phyloP scores from a whole-genome alignment of 169 alveolate genomes.

The Pseudocohnilembus persalinus region DNA sequence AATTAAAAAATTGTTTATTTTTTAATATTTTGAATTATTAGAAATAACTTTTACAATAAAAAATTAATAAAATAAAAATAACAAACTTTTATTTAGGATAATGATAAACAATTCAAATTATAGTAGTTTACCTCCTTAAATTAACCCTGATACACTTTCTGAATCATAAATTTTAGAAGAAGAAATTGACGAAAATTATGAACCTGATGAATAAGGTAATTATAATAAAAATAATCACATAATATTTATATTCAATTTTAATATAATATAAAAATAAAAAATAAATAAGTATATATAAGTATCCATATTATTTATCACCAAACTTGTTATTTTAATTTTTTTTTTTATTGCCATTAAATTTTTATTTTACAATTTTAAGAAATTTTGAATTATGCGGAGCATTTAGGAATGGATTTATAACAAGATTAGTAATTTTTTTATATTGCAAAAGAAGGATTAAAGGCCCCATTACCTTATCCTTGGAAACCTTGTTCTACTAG shows the following conservation, averaged over 20 bases:
- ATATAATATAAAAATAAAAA: too few species aligned
- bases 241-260: not conserved
- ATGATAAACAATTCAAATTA: not conserved
- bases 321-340: too few species aligned
- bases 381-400: conserved; percentile 84
- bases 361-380: conserved; percentile 46
- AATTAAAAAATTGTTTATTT: too few species aligned
- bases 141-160: not conserved
- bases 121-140: not conserved
- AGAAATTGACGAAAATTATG: conserved; percentile 86
- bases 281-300: too few species aligned
- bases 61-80: too few species aligned
- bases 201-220: conserved; percentile 70
- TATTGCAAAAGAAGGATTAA: conserved; percentile 76
- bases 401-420: conserved; percentile 82
- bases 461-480: conserved; percentile 83
- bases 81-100: too few species aligned
- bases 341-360: too few species aligned
- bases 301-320: too few species aligned
- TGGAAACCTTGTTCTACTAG: conserved; percentile 82
- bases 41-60: too few species aligned
- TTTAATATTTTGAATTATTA: too few species aligned
- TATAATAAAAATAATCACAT: too few species aligned
- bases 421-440: conserved; percentile 70
- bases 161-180: conserved; percentile 56